Base-by-base conservation (phyloP, 345 rosid genomes). In the Camelina hispida region DNA sequence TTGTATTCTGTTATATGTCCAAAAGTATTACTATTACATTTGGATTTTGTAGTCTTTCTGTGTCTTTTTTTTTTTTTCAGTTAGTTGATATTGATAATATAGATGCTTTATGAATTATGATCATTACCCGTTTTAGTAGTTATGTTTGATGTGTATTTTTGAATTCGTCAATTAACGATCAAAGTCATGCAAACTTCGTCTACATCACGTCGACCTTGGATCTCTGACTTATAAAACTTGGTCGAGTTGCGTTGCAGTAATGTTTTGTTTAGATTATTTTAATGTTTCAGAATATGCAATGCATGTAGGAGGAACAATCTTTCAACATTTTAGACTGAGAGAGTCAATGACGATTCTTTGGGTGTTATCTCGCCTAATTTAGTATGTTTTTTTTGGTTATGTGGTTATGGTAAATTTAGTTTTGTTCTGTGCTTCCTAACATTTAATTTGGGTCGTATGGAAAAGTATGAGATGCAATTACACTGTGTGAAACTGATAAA, bases 151-250 rank as follows among this genome's bases (percentile, higher is more conserved):
- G 17, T 28, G n/a, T 10, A 2, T 3, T 18, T 3, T 13, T 9
- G 9, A 5, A 23, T n/a, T 15, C 2, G 5, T 65, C 30, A 28
- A 28, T 28, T 28, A 28, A 28, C 30, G 30, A 44, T 22, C 3
- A 18, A 30, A 46, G 47, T 71, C 30, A 61, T 71, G 68, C 15
- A 28, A 6, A 23, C 60, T 48, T 60, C 67, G 60, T 71, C 68
- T 48, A 15, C 3, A 50, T n/a, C 68, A 72, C 75, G 75, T 72
- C 75, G 60, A 34, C 48, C 20, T 34, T 34, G 37, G 38, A 47
- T 35, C 12, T 47, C 12, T 47, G 2, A 35, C 20, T 46, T 58
- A 13, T 22, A 34, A 5, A 57, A 11, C 1, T 12, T 11, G 11
- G 46, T 17, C 10, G 28, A 59, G 3, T 37, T 4, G 62, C 22